Conservation (phyloP, 2,329 filamentous ascomycete species). For the Xylariaceae sp. region DNA sequence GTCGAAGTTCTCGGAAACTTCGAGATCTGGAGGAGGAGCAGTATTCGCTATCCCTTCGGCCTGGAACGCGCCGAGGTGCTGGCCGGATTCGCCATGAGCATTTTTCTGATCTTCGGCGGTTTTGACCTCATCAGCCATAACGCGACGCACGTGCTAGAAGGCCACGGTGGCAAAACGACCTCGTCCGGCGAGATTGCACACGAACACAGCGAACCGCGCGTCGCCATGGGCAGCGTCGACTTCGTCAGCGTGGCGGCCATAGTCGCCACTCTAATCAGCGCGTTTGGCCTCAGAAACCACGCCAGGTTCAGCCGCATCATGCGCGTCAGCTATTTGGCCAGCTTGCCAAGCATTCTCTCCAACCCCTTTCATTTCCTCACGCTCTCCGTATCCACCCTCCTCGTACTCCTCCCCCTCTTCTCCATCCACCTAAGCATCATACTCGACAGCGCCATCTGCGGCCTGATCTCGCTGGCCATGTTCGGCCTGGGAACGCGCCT, state of each 20-base stretch:
- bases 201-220: slow-evolving; percentile 39
- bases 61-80: slow-evolving; percentile 90
- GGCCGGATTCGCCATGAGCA: slow-evolving; percentile 90
- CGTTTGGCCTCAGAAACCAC: slow-evolving; percentile 83
- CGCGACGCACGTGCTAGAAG: slow-evolving; percentile 84
- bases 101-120: slow-evolving; percentile 95
- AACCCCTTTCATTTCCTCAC: slow-evolving; percentile 96
- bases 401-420: slow-evolving; percentile 76
- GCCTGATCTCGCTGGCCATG: slow-evolving; percentile 80
- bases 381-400: slow-evolving; percentile 73
- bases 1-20: slow-evolving; percentile 96
- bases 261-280: slow-evolving; percentile 75
- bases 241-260: slow-evolving; percentile 77
- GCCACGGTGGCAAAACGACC: slow-evolving; percentile 52
- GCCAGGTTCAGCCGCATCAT: slow-evolving; percentile 87
- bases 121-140: slow-evolving; percentile 93
- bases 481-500: slow-evolving; percentile 78
- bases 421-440: slow-evolving; percentile 75
- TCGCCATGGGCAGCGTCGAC: slow-evolving; percentile 73
- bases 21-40: slow-evolving; percentile 92
- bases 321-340: slow-evolving; percentile 76
- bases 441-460: slow-evolving; percentile 77
- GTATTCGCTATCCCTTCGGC: slow-evolving; percentile 87
- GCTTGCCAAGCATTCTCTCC: slow-evolving; percentile 77
- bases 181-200: slow-evolving; percentile 59